phyloP scores from a whole-genome alignment of 2,329 filamentous ascomycete species.

The Arthroderma sp. region DNA sequence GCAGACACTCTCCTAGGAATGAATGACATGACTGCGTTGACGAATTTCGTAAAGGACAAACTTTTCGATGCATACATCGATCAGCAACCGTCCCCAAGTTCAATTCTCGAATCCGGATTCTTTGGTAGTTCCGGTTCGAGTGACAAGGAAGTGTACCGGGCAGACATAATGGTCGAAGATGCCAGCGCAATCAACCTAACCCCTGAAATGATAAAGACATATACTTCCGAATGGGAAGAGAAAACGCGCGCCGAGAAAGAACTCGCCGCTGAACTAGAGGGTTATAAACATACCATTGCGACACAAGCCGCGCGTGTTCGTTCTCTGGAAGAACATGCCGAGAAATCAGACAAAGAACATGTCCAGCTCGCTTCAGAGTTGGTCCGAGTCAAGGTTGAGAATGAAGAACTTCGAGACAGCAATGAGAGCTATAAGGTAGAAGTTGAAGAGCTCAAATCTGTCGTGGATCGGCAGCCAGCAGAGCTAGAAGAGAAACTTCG shows the following conservation, averaged over 20 bases:
- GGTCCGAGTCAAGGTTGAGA: constrained; percentile 84
- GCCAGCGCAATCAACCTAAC: constrained; percentile 80
- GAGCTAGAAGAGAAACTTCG: constrained; percentile 75
- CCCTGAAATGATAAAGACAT: constrained; percentile 65
- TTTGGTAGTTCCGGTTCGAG: constrained; percentile 81
- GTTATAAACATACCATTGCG: constrained; percentile 52
- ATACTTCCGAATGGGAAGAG: constrained; percentile 84
- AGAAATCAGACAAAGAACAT: constrained; percentile 81
- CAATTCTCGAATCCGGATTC: constrained; percentile 89
- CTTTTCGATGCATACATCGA: constrained; percentile 97
- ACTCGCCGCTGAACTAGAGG: constrained; percentile 66
- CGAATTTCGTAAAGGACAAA: constrained; percentile 81
- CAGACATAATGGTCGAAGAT: constrained; percentile 84
- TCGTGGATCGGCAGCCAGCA: constrained; percentile 79
- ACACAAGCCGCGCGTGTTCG: constrained; percentile 65
- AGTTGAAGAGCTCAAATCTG: constrained; percentile 67
- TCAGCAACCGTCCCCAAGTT: constrained; percentile 78
- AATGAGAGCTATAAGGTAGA: constrained; percentile 80
- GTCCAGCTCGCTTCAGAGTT: constrained; percentile 82
- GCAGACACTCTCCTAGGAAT: constrained; percentile 62
- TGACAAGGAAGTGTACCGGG: constrained; percentile 91
- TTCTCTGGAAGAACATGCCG: constrained; percentile 71
- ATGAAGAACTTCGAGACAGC: constrained; percentile 74
- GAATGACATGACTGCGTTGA: constrained; percentile 82
- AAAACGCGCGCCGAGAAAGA: constrained; percentile 71